These are phyloP conservation scores for Lactarius indigo DNA, from an alignment of 768 basidiomycete genomes.

Conservation along the genomic window DNA sequence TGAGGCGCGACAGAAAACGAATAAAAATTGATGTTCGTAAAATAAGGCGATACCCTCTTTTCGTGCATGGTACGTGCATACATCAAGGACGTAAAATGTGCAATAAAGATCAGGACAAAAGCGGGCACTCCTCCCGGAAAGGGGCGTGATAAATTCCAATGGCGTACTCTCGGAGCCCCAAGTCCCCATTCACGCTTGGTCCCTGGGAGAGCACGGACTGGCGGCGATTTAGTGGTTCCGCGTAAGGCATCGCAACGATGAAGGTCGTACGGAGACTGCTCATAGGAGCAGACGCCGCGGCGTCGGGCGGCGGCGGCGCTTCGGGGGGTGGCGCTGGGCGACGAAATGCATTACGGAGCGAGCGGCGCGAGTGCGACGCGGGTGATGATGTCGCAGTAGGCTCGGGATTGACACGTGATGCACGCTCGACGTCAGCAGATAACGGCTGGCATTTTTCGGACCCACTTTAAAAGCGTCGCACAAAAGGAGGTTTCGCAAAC, in stretches of 20 bases:
- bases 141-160: constrained; percentile 21
- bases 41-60: neutral
- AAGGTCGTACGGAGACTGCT: constrained; percentile 10
- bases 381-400: neutral
- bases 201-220: constrained; percentile 7
- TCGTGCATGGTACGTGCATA: neutral
- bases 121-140: constrained; percentile 5
- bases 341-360: neutral
- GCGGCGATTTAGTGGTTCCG: neutral
- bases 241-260: constrained; percentile 21
- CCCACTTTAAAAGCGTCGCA: neutral
- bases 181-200: neutral
- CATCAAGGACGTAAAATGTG: neutral
- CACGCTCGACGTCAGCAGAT: neutral
- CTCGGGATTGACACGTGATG: neutral
- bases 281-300: neutral
- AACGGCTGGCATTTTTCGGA: constrained; percentile 1
- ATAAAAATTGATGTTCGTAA: neutral
- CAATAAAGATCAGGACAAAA: neutral
- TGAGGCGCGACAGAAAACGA: neutral
- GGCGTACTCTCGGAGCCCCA: constrained; percentile 17
- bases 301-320: neutral
- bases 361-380: neutral
- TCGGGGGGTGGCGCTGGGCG: neutral
- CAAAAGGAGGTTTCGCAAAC: neutral